phyloP scores from a whole-genome alignment of 371 early-diverging fungal species.

The Actinomortierella ambigua region DNA sequence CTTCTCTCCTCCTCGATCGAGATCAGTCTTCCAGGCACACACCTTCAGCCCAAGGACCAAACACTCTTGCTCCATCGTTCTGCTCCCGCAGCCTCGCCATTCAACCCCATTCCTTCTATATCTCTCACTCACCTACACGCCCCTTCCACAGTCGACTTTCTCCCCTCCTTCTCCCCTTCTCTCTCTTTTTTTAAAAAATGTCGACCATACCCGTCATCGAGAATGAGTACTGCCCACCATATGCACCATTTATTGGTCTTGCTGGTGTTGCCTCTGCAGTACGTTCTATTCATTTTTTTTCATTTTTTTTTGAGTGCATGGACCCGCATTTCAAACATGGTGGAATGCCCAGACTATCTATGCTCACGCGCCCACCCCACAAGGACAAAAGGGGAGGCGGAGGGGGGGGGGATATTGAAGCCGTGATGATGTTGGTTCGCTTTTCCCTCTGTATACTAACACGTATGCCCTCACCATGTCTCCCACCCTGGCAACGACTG shows the following conservation, averaged over 20 bases:
- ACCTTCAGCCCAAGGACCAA: too few relatives aligned
- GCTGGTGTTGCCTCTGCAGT: slow-evolving; percentile 68
- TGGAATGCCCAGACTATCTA: background rate
- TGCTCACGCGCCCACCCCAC: background rate
- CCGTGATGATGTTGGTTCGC: background rate
- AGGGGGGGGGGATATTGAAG: too few relatives aligned
- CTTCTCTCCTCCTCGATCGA: too few relatives aligned
- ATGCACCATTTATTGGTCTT: slow-evolving; percentile 74
- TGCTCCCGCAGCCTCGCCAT: too few relatives aligned
- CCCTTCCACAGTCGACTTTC: too few relatives aligned
- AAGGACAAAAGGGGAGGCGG: background rate
- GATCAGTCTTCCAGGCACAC: too few relatives aligned
- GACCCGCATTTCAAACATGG: background rate
- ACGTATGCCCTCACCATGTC: background rate
- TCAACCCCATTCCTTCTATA: too few relatives aligned
- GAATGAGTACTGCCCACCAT: slow-evolving; percentile 52
- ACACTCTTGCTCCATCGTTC: too few relatives aligned
- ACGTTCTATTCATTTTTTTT: slow-evolving; percentile 5
- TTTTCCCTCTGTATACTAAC: background rate
- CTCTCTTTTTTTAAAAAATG: slow-evolving; percentile 10
- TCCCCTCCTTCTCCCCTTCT: too few relatives aligned
- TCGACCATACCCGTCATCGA: slow-evolving; percentile 31
- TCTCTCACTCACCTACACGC: too few relatives aligned
- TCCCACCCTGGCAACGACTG: background rate
- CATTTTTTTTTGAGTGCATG: background rate